Conservation (phyloP, 2,329 filamentous ascomycete genomes). For the Nemania sp. region DNA sequence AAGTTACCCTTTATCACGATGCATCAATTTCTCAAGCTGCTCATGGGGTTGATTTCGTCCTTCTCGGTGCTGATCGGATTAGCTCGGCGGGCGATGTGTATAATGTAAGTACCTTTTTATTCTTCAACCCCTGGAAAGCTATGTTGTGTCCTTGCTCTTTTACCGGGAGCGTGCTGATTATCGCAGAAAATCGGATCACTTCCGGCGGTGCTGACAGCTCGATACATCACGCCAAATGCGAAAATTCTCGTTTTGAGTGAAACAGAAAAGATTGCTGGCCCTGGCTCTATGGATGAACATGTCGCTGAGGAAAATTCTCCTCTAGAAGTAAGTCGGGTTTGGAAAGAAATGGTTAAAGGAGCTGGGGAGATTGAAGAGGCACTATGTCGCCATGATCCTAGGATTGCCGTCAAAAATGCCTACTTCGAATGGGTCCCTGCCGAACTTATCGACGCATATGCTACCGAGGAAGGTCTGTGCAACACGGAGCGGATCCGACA, state of each 20-base stretch:
- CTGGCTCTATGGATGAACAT: slow-evolving; percentile 48
- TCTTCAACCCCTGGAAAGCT: not conserved
- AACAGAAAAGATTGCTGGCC: slow-evolving; percentile 62
- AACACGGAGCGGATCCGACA: slow-evolving; percentile 44
- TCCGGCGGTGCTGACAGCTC: slow-evolving; percentile 59
- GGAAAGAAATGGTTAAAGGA: slow-evolving; percentile 43
- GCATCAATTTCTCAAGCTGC: slow-evolving; percentile 60
- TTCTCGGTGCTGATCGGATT: slow-evolving; percentile 68
- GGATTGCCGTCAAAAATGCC: slow-evolving; percentile 50
- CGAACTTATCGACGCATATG: slow-evolving; percentile 54
- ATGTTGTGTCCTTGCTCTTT: not conserved
- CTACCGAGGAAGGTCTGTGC: slow-evolving; percentile 57
- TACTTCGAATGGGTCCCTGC: slow-evolving; percentile 65
- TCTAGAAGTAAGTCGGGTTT: slow-evolving; percentile 53
- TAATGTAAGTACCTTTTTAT: slow-evolving; percentile 46
- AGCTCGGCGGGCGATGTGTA: slow-evolving; percentile 59
- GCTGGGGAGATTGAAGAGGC: slow-evolving; percentile 22
- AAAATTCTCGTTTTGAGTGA: slow-evolving; percentile 61
- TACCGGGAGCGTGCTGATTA: slow-evolving; percentile 1
- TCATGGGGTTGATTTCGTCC: slow-evolving; percentile 55
- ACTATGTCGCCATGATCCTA: slow-evolving; percentile 13
- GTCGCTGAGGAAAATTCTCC: slow-evolving; percentile 55
- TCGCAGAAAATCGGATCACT: slow-evolving; percentile 62
- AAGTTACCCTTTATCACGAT: slow-evolving; percentile 60
- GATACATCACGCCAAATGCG: slow-evolving; percentile 48